phyloP scores from a whole-genome alignment of 2,329 filamentous ascomycete species.

The Aspergillus unguis region DNA sequence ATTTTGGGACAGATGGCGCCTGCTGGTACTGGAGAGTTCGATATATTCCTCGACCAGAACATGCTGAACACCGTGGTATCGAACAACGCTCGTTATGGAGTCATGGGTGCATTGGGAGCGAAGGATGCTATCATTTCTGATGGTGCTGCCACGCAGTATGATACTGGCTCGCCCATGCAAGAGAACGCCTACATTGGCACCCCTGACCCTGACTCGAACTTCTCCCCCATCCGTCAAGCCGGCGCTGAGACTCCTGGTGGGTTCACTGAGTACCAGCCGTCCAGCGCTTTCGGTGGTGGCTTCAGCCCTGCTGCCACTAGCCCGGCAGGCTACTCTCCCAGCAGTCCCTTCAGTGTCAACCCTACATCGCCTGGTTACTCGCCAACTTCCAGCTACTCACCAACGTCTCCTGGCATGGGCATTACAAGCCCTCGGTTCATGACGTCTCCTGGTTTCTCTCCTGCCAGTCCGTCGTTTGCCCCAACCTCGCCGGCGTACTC shows the following conservation, averaged over 20 bases:
- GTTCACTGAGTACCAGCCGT: constrained; percentile 64
- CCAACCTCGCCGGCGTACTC: constrained; percentile 65
- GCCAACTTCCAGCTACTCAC: constrained; percentile 65
- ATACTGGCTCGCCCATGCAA: constrained; percentile 63
- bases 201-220: constrained; percentile 58
- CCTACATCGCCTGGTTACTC: constrained; percentile 67
- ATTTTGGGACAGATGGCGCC: constrained; percentile 97
- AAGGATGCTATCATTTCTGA: constrained; percentile 69
- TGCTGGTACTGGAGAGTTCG: constrained; percentile 94
- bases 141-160: constrained; percentile 91
- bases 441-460: constrained; percentile 54
- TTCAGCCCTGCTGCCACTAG: constrained; percentile 68
- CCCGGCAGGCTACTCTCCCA: constrained; percentile 61
- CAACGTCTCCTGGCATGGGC: constrained; percentile 66
- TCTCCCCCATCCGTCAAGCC: constrained; percentile 72
- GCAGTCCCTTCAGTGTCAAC: constrained; percentile 71
- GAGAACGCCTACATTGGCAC: constrained; percentile 62
- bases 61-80: constrained; percentile 95
- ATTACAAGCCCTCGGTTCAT: constrained; percentile 56
- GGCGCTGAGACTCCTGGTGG: constrained; percentile 59
- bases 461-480: constrained; percentile 52
- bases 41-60: constrained; percentile 86
- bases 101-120: constrained; percentile 73
- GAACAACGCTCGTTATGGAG: constrained; percentile 81
- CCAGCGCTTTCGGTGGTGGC: constrained; percentile 59